These are phyloP conservation scores for Agapanthus africanus DNA, from an alignment of 106 monocot species.

Conservation along the genomic window DNA sequence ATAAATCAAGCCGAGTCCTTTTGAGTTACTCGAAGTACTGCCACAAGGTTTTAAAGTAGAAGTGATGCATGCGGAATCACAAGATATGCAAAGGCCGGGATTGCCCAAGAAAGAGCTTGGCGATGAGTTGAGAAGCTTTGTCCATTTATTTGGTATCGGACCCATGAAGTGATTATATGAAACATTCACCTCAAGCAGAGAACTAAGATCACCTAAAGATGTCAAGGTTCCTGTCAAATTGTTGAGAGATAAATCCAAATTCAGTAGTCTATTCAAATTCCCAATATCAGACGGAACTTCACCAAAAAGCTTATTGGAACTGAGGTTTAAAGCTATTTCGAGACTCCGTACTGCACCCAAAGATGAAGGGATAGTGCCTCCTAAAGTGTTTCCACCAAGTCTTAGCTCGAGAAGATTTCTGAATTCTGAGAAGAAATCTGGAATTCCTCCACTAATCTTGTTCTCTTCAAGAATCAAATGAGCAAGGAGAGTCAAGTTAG, in stretches of 20 bases:
- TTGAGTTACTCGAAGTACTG: slow-evolving; percentile 8
- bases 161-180: slow-evolving; percentile 72
- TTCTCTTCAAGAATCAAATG: slow-evolving; percentile 44
- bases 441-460: slow-evolving; percentile 57
- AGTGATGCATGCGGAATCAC: slow-evolving; percentile 22
- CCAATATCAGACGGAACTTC: slow-evolving; percentile 28
- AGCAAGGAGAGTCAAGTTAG: slow-evolving; percentile 29
- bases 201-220: slow-evolving; percentile 25
- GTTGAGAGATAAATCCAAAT: slow-evolving; percentile 74
- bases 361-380: slow-evolving; percentile 60
- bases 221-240: slow-evolving; percentile 54
- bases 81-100: slow-evolving; percentile 55
- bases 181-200: slow-evolving; percentile 49
- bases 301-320: slow-evolving; percentile 59
- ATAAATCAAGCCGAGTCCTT: slow-evolving; percentile 18
- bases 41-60: slow-evolving; percentile 32
- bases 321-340: slow-evolving; percentile 48
- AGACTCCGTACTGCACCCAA: slow-evolving; percentile 40
- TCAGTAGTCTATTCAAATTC: slow-evolving; percentile 34
- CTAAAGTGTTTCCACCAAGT: slow-evolving; percentile 62
- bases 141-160: slow-evolving; percentile 37
- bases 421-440: slow-evolving; percentile 40
- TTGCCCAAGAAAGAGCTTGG: slow-evolving; percentile 65
- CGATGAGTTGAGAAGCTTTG: slow-evolving; percentile 38
- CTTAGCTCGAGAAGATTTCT: slow-evolving; percentile 39